Percentiles rank a stretch among this genome's conserved stretches.
phyloP scores from a whole-genome alignment of 371 early-diverging fungal genomes.

The Rhizomucor pusillus region DNA sequence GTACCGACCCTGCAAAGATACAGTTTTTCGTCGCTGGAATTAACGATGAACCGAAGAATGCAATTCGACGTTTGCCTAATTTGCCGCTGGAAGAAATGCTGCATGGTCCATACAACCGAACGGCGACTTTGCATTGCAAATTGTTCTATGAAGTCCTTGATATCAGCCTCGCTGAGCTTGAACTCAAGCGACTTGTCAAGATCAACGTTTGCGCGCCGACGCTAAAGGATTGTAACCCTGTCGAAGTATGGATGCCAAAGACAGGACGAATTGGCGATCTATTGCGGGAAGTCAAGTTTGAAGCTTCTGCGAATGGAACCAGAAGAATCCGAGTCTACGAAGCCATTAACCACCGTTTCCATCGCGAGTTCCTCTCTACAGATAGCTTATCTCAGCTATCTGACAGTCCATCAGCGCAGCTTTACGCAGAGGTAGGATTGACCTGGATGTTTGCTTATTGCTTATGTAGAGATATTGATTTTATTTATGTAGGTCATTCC shows the following conservation, averaged over 20 bases:
- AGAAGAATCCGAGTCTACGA: constrained; percentile 43
- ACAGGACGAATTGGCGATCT: constrained; percentile 55
- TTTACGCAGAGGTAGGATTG: constrained; percentile 38
- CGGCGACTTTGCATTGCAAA: constrained; percentile 13
- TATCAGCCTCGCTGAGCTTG: constrained; percentile 70
- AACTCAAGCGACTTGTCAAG: constrained; percentile 61
- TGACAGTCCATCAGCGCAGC: constrained; percentile 29
- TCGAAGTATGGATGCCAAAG: constrained; percentile 57
- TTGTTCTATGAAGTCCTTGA: constrained; percentile 82
- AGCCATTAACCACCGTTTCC: constrained; percentile 16
- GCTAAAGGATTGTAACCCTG: constrained; percentile 18
- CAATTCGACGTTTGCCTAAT: constrained; percentile 23
- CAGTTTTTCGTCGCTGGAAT: constrained; percentile 20
- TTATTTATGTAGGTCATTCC: constrained; percentile 70
- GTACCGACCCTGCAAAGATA: constrained; percentile 32
- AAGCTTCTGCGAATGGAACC: constrained; percentile 38
- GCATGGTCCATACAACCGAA: constrained; percentile 9
- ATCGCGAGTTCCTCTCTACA: constrained; percentile 21
- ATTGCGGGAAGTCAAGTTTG: constrained; percentile 51
- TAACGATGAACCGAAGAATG: constrained; percentile 15
- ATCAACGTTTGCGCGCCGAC: constrained; percentile 51
- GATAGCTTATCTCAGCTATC: constrained; percentile 43
- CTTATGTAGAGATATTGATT: no score
- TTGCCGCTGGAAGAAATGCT: constrained; percentile 18
- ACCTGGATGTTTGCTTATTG: no score